Evolutionary conservation across 2,329 filamentous ascomycete genomes (phyloP), one percentile per base, ranked within the genome.

Genomic region (Verticillium longisporum): DNA sequence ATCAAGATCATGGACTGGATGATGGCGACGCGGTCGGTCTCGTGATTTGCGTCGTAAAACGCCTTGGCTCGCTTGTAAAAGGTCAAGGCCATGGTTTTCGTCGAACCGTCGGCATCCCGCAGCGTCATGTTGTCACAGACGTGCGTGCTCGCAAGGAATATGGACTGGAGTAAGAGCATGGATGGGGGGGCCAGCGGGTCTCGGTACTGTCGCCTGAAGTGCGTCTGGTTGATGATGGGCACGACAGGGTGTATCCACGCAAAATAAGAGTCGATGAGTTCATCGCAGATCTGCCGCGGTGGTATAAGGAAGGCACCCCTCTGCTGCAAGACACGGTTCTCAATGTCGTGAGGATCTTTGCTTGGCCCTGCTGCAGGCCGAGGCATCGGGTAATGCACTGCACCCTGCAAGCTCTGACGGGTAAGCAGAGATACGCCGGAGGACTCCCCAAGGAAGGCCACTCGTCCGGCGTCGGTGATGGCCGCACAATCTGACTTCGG

Each of bases 41-140:
- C 94, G 71, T 97, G 98, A 69, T 97, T 97, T 60, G 94, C 94
- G 75, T 98, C 94, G 71, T 95, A 98, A 1, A 98, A 79, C 0
- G 94, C 94, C 74, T 98, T 98, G 45, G 94, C 94, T 61, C 94
- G 85, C 75, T 98, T 98, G 79, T 98, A 98, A 70, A 98, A 98
- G 0, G 94, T 98, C 78, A 97, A 88, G 4, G 94, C 93, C 6
- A 94, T 94, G 0, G 94, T 93, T 0, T 92, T 97, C 0, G 93
- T 96, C 1, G 93, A 97, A 37, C 94, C 94, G 70, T 92, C 96
- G 2, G 92, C 89, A 73, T 98, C 94, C 92, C 97, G 97, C 32
- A 98, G 80, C 72, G 97, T 92, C 5, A 90, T 86, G 67, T 97
- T 97, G n/a, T 86, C 93, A 77, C 94, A 98, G 34, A 97, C 94